Percentiles rank a stretch among this genome's conserved stretches.
These are phyloP conservation scores for Dissophora ornata DNA, from an alignment of 192 early-diverging fungal species.

Conservation along the genomic window DNA sequence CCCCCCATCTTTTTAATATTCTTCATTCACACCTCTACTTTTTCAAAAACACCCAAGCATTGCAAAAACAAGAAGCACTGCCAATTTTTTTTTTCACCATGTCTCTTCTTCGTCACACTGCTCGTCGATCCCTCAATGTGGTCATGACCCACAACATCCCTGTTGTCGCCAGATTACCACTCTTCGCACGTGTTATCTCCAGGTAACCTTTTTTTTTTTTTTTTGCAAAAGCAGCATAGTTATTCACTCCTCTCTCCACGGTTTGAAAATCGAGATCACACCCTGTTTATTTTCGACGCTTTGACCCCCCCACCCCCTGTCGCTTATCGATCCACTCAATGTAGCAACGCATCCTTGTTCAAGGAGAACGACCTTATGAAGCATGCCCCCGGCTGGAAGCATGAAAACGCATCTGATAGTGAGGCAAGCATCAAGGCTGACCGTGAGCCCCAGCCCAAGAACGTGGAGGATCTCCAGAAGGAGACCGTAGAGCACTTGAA, in stretches of 20 bases:
- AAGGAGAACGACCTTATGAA: slow-evolving; percentile 18
- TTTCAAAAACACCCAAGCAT: no score
- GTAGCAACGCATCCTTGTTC: neutral
- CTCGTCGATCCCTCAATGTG: slow-evolving; percentile 20
- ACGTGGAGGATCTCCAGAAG: slow-evolving; percentile 19
- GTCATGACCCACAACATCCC: slow-evolving; percentile 7
- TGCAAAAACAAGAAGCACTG: no score
- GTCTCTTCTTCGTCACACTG: slow-evolving; percentile 37
- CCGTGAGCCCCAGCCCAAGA: slow-evolving; percentile 20
- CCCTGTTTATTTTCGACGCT: neutral
- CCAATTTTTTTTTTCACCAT: no score
- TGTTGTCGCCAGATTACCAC: slow-evolving; percentile 8
- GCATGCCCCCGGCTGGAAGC: slow-evolving; percentile 43
- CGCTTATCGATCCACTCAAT: neutral
- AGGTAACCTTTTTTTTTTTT: slow-evolving; percentile 6
- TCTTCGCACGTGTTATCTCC: slow-evolving; percentile 18
- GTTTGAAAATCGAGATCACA: neutral
- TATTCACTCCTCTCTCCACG: neutral
- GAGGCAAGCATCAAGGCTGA: slow-evolving; percentile 40
- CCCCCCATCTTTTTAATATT: no score
- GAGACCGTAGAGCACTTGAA: slow-evolving; percentile 26
- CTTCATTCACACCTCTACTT: no score
- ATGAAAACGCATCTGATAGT: slow-evolving; percentile 32
- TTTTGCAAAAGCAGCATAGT: neutral
- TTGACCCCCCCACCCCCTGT: neutral